Evolutionary conservation across 345 rosid genomes (phyloP).

Genomic region (Punica granatum): DNA sequence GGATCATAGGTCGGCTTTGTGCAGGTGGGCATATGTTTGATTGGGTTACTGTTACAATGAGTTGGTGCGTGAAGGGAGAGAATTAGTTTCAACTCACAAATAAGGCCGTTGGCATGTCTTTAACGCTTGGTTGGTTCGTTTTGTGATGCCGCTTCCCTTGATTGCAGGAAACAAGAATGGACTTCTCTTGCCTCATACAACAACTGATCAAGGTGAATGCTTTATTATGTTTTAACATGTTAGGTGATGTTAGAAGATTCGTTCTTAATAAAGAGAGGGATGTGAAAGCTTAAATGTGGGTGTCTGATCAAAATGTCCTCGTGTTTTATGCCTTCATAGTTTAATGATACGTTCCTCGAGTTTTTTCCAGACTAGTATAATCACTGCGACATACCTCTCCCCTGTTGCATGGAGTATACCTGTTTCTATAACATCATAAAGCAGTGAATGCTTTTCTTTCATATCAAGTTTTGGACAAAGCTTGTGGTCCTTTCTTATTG

Average conservation of each 20-base stretch:
- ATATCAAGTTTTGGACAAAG: no score
- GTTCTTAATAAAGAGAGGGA: background rate
- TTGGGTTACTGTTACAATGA: background rate
- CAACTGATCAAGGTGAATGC: constrained; percentile 90
- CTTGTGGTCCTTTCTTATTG: background rate
- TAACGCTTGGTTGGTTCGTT: background rate
- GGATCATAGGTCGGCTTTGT: constrained; percentile 81
- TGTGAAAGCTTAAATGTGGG: background rate
- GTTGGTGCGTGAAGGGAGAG: background rate
- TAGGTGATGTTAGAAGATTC: background rate
- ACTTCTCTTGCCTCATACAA: constrained; percentile 87
- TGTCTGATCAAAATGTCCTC: background rate
- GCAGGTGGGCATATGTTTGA: constrained; percentile 40
- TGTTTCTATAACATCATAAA: background rate
- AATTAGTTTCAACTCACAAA: background rate
- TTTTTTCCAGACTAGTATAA: background rate
- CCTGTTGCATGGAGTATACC: background rate
- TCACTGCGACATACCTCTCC: background rate
- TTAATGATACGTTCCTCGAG: background rate
- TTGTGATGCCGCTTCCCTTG: background rate
- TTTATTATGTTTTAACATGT: background rate
- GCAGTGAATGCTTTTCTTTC: no score
- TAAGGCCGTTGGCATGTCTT: background rate
- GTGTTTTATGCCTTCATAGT: background rate
- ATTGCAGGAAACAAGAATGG: constrained; percentile 84